Conservation (phyloP, 1,284 basidiomycete genomes). For the Mycena sp. region DNA sequence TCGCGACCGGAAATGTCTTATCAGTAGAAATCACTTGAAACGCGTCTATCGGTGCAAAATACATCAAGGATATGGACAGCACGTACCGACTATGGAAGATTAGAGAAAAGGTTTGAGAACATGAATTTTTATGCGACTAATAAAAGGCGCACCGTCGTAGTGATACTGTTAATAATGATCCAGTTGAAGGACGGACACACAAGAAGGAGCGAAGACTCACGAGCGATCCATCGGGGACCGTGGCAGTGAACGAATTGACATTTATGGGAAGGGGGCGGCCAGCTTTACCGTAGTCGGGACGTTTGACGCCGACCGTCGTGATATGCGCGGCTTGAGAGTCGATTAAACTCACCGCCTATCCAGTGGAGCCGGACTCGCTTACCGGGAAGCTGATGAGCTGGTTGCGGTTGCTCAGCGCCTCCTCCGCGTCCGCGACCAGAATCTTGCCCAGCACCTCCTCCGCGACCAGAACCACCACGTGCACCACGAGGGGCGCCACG, state of each 20-base stretch:
- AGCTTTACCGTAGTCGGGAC: slow-evolving; percentile 37
- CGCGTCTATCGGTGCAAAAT: background rate
- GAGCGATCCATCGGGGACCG: slow-evolving; percentile 49
- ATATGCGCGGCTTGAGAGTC: slow-evolving; percentile 28
- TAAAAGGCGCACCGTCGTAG: no score
- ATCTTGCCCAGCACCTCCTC: no score
- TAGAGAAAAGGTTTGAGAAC: background rate
- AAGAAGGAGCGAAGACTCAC: background rate
- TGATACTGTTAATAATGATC: no score
- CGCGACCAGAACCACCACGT: no score
- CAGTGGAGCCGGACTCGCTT: no score
- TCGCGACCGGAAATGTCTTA: slow-evolving; percentile 47
- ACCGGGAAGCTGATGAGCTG: no score
- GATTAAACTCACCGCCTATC: no score
- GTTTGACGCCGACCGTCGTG: slow-evolving; percentile 54
- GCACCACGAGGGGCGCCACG: no score
- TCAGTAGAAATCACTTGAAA: slow-evolving; percentile 48
- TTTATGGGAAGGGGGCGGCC: slow-evolving; percentile 46
- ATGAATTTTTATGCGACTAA: no score
- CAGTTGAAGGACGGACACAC: no score
- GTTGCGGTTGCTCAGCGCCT: no score
- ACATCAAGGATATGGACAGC: background rate
- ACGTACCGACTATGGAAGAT: slow-evolving; percentile 17
- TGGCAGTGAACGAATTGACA: slow-evolving; percentile 44
- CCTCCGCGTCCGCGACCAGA: no score